Base-by-base conservation (phyloP, 179 eudicot genomes). In the Dionaea muscipula region DNA sequence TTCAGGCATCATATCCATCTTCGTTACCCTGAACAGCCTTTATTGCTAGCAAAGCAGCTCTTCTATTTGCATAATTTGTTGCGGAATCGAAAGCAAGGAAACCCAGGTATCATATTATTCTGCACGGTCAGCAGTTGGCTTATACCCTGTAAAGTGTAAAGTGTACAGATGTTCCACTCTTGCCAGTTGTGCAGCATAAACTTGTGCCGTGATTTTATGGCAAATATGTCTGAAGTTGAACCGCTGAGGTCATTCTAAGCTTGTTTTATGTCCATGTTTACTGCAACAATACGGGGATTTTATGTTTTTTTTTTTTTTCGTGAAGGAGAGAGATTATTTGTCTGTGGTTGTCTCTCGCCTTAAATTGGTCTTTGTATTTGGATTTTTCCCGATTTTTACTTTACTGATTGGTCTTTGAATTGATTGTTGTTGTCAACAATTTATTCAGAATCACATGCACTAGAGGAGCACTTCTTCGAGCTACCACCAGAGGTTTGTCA, bases 401-500 rank as follows among this genome's bases (percentile, higher is more conserved):
- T 21, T 20, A 24, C 26, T 47, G 26, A 17, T 47, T 47, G 21
- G 10, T 46, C 12, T 8, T n/a, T n/a, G n/a, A n/a, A n/a, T n/a
- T n/a, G n/a, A n/a, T n/a, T 21, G 26, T 59, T 33, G 37, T 17
- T 24, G 47, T 64, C 22, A 28, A 54, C 39, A 38, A 55, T n/a
- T n/a, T n/a, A 11, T 4, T 28, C 83, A 84, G 95, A 81, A 64
- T 57, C 77, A 56, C 74, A 67, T 40, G 84, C 82, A 51, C 85
- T 84, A 59, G 94, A 82, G 51, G 98, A 91, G 70, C 83, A 87
- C 68, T 91, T 87, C 64, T 60, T 91, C 47, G 98, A 87, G 68
- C 57, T 91, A 55, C 93, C 95, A 59, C 96, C 98, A 25, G 98
- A 91, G 74, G 66, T 91, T 65, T 91, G 95, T 70, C 78, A 82